phyloP scores from a whole-genome alignment of 2,329 filamentous ascomycete genomes.

The Truncatella angustata region DNA sequence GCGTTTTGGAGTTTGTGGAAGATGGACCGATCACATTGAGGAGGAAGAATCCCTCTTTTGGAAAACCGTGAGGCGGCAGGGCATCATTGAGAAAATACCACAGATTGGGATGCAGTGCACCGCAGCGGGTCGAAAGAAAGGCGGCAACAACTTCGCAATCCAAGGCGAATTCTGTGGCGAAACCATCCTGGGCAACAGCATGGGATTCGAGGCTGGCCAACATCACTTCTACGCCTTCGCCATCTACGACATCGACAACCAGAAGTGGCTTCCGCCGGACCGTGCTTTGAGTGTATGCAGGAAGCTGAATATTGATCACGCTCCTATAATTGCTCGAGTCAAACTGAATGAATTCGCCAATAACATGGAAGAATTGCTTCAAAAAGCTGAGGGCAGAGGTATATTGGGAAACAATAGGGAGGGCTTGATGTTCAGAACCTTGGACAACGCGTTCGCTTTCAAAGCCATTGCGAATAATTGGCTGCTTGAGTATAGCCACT shows the following conservation, averaged over 20 bases:
- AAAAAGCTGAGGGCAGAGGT: constrained; percentile 25
- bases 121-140: background rate
- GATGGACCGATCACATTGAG: constrained; percentile 17
- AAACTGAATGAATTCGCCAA: constrained; percentile 10
- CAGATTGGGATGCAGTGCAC: constrained; percentile 13
- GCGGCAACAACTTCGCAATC: constrained; percentile 21
- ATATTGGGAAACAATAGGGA: constrained; percentile 22
- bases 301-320: constrained; percentile 13
- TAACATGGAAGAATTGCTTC: constrained; percentile 20
- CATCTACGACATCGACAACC: constrained; percentile 18
- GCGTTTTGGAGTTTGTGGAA: constrained; percentile 19
- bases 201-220: constrained; percentile 20
- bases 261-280: constrained; percentile 8
- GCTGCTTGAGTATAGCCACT: constrained; percentile 21
- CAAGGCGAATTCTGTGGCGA: constrained; percentile 29
- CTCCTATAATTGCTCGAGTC: constrained; percentile 11
- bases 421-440: constrained; percentile 27
- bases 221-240: constrained; percentile 21
- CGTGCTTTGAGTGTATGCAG: constrained; percentile 9
- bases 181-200: constrained; percentile 23
- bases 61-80: constrained; percentile 19
- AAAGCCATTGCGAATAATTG: constrained; percentile 31
- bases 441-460: constrained; percentile 19
- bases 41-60: constrained; percentile 19
- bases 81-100: constrained; percentile 20